Evolutionary conservation across 371 early-diverging fungal species (phyloP).

Genomic region (Mortierella sp.): DNA sequence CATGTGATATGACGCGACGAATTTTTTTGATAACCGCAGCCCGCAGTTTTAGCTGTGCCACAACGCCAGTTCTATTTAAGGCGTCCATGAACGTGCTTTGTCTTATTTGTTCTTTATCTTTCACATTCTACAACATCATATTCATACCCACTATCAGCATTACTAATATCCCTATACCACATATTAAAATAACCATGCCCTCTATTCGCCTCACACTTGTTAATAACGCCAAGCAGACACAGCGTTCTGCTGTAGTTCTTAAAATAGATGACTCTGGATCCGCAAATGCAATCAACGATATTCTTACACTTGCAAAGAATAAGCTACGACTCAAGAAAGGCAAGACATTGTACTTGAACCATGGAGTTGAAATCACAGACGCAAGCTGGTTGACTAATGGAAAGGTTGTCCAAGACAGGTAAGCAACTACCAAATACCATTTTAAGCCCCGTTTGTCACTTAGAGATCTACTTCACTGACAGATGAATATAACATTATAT

Average conservation of each 20-base stretch:
- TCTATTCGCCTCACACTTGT: constrained; percentile 56
- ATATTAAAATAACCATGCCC: constrained; percentile 26
- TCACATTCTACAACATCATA: background rate
- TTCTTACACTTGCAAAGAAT: constrained; percentile 59
- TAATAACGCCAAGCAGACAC: constrained; percentile 62
- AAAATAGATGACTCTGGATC: constrained; percentile 24
- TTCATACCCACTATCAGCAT: background rate
- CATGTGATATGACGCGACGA: constrained; percentile 13
- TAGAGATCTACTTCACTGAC: background rate
- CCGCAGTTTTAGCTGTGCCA: constrained; percentile 9
- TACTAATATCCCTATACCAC: background rate
- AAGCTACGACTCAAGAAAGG: constrained; percentile 63
- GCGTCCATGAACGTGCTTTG: background rate
- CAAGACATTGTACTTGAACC: constrained; percentile 42
- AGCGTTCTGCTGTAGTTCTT: constrained; percentile 54
- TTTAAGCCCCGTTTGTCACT: background rate
- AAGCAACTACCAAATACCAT: background rate
- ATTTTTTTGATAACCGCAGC: background rate
- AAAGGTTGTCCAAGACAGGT: constrained; percentile 51
- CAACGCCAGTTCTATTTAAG: background rate
- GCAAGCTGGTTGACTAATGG: constrained; percentile 25
- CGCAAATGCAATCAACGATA: constrained; percentile 22
- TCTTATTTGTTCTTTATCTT: background rate
- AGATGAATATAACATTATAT: background rate
- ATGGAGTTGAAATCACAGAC: constrained; percentile 47